phyloP scores from a whole-genome alignment of 345 rosid species.

The Hirschfeldia incana region DNA sequence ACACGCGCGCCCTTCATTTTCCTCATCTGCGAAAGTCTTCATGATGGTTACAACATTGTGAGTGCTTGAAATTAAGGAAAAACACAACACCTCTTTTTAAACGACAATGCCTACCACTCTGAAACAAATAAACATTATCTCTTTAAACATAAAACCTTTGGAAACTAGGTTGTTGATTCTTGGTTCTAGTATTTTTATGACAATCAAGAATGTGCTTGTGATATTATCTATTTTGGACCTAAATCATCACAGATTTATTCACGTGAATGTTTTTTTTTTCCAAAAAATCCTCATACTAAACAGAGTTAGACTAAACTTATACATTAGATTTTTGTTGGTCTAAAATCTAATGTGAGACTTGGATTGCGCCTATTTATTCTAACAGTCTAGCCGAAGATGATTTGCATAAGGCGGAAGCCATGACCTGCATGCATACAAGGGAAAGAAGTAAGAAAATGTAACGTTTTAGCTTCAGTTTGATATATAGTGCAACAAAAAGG shows the following conservation, averaged over 20 bases:
- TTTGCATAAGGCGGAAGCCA: slow-evolving; percentile 64
- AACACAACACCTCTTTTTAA: not conserved
- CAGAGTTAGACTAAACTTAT: not conserved
- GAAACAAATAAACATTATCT: slow-evolving; percentile 25
- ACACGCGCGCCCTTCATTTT: slow-evolving; percentile 62
- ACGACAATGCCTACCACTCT: slow-evolving; percentile 77
- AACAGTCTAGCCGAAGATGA: slow-evolving; percentile 62
- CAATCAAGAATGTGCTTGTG: not conserved
- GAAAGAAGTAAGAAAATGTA: not conserved
- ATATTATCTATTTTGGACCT: not conserved
- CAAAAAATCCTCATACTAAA: too few species aligned
- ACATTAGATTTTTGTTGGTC: not conserved
- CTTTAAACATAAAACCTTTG: slow-evolving; percentile 15
- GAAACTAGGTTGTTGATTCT: not conserved
- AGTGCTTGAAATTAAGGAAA: slow-evolving; percentile 75
- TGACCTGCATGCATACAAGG: slow-evolving; percentile 61
- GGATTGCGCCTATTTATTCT: not conserved
- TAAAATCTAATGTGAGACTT: not conserved
- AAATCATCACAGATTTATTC: not conserved
- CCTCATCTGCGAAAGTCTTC: slow-evolving; percentile 87
- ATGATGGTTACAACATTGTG: slow-evolving; percentile 62
- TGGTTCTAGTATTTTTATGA: not conserved
- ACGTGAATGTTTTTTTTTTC: not conserved
- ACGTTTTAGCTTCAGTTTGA: not conserved
- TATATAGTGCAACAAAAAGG: not conserved